Conservation (phyloP, 1,139 yeast genomes). For the Tardiomyces depauwii region DNA sequence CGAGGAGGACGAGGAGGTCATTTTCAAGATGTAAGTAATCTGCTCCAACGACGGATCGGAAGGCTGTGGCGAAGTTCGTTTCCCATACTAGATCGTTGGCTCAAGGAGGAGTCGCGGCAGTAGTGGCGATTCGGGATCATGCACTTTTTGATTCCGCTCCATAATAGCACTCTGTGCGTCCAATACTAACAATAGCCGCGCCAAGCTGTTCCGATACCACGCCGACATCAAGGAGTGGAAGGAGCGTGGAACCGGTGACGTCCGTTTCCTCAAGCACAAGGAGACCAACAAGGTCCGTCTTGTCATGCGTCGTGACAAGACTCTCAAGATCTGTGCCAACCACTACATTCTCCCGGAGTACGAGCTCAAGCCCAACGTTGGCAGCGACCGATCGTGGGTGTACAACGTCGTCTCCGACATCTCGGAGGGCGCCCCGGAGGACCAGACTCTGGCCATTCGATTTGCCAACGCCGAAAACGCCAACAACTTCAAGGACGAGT, state of each 20-base stretch:
- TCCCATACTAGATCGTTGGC: no score
- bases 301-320: conserved; percentile 98
- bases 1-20: conserved; percentile 89
- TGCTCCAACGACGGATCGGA: no score
- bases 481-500: conserved; percentile 86
- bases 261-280: conserved; percentile 87
- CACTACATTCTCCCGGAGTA: conserved; percentile 83
- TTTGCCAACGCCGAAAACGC: conserved; percentile 97
- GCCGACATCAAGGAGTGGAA: conserved; percentile 82
- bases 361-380: conserved; percentile 83
- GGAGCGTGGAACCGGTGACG: conserved; percentile 99
- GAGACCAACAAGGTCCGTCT: conserved; percentile 70
- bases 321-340: conserved; percentile 95
- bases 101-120: no score
- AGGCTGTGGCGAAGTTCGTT: no score
- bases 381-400: conserved; percentile 98
- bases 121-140: no score
- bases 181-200: conserved; percentile 33
- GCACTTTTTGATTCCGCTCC: no score
- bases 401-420: conserved; percentile 90
- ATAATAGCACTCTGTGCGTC: no score
- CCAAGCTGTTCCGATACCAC: conserved; percentile 88
- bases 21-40: conserved; percentile 40
- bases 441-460: conserved; percentile 92
- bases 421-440: conserved; percentile 93